Base-by-base conservation (phyloP, 257 asterid genomes). In the Salvia rosmarinus region DNA sequence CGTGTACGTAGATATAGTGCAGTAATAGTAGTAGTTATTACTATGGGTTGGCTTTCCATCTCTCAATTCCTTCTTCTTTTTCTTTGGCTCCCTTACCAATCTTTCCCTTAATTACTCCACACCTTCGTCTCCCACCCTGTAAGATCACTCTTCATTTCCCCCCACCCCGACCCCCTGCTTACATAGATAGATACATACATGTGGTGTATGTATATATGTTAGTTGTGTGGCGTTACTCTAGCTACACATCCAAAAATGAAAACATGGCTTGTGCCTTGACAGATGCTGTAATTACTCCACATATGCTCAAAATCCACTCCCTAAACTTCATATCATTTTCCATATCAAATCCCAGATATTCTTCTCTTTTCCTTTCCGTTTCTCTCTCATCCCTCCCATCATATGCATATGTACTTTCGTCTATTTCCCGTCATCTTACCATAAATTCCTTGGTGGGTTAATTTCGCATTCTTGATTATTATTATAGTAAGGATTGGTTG, bases 261-360 rank as follows among this genome's bases (percentile, higher is more conserved):
- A 77, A 76, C 86, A 74, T 75, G 84, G 82, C 76, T 82, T 19
- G 78, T 79, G 83, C 78, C 85, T 84, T 84, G 66, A 79, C 82
- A 66, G 60, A 80, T 75, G 81, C 79, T 70, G 50, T 73, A 78
- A 65, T 58, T 73, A 51, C 82, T 68, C 60, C 77, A 42, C 78
- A 61, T 63, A 71, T 72, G 79, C 69, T 55, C 54, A 37, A 64
- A 72, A 68, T 73, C 76, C 76, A 60, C 70, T 50, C 75, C 68
- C 72, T 4, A 35, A 64, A 76, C 52, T 30, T 58, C 75, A 64
- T 73, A 67, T 67, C 76, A 43, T 77, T 63, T 77, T 77, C 79
- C 52, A 73, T 62, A 69, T 75, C 81, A 69, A 77, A 74, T 74
- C 79, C 73, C 82, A 58, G 47, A 73, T 81, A 67, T 70, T 66